Base-by-base conservation (phyloP, 495 filamentous ascomycete genomes). In the Trichoderma gamsii region DNA sequence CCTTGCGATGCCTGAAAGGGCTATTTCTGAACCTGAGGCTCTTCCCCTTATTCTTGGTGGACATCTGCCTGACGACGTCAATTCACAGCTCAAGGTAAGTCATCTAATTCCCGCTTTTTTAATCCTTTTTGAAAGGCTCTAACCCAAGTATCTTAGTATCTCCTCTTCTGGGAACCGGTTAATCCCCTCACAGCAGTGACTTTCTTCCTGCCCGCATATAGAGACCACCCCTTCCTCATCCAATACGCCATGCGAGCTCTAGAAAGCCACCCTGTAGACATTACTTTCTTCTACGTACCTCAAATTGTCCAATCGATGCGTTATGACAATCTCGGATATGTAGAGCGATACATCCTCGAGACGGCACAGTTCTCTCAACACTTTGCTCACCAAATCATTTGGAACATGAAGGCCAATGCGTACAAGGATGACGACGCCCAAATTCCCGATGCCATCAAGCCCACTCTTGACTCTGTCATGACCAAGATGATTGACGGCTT, bases 361-460 rank as follows among this genome's bases (percentile, higher is more conserved):
- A 96, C 96, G 4, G 93, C 92, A 1, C 93, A 94, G 71, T 91
- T 95, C 73, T 97, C 94, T 29, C 96, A 97, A 75, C 80, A 97
- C 1, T 99, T 99, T 76, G 93, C 96, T 8, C 96, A 99, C 77
- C 96, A 99, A 69, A 97, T 99, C 69, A 98, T 99, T 70, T 99
- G 96, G 96, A 99, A 98, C 75, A 99, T 99, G 89, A 97, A 96
- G 74, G 96, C 96, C 25, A 99, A 99, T 75, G 88, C 93, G 3
- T 99, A 92, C 80, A 98, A 97, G 76, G 96, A 99, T 72, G 93
- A 99, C 71, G 92, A 98, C 69, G 91, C 89, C 65, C 85, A 88
- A 72, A 86, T 96, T 72, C 93, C 96, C 61, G 96, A 98, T 77
- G 84, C 88, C 1, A 86, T 97, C 69, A 99, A 99, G 70, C 94